phyloP scores from a whole-genome alignment of 257 asterid genomes.

The Fraxinus cuspidata region DNA sequence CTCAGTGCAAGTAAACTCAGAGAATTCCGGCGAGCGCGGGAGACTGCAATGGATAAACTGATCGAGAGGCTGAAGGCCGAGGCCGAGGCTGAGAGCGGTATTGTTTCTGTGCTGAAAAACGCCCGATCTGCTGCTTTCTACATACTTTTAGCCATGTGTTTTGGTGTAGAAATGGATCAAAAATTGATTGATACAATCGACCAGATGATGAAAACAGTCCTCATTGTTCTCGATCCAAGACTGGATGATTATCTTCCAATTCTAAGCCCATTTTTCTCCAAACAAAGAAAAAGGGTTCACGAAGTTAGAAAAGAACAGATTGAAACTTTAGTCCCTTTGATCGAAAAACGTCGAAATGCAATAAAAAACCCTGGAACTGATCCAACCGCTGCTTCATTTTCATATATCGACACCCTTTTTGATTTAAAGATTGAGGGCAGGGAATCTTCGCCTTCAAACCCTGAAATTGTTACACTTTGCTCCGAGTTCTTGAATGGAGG shows the following conservation, averaged over 20 bases:
- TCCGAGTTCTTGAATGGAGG: slow-evolving; percentile 92
- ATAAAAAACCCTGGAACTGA: slow-evolving; percentile 55
- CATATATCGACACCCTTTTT: slow-evolving; percentile 78
- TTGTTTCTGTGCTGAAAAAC: slow-evolving; percentile 71
- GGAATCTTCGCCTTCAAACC: slow-evolving; percentile 53
- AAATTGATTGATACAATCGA: slow-evolving; percentile 61
- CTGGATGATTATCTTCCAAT: slow-evolving; percentile 80
- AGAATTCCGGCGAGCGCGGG: slow-evolving; percentile 58
- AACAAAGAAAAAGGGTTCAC: slow-evolving; percentile 57
- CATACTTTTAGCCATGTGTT: slow-evolving; percentile 71
- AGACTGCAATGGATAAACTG: slow-evolving; percentile 67
- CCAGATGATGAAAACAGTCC: slow-evolving; percentile 63
- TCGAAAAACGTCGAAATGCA: slow-evolving; percentile 63
- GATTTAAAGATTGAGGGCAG: slow-evolving; percentile 72
- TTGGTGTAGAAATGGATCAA: slow-evolving; percentile 82
- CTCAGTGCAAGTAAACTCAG: slow-evolving; percentile 57
- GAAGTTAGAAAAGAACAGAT: slow-evolving; percentile 71
- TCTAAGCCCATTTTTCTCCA: slow-evolving; percentile 68
- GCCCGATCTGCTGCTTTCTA: slow-evolving; percentile 72
- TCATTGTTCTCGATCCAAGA: slow-evolving; percentile 70
- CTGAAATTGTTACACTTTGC: slow-evolving; percentile 71
- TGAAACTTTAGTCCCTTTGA: slow-evolving; percentile 63
- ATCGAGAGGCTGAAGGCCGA: slow-evolving; percentile 50
- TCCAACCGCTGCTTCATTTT: slow-evolving; percentile 55
- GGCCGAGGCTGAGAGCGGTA: slow-evolving; percentile 58